Evolutionary conservation across 23 red algal genomes (phyloP).

Genomic region (Gracilaria vermiculophylla): DNA sequence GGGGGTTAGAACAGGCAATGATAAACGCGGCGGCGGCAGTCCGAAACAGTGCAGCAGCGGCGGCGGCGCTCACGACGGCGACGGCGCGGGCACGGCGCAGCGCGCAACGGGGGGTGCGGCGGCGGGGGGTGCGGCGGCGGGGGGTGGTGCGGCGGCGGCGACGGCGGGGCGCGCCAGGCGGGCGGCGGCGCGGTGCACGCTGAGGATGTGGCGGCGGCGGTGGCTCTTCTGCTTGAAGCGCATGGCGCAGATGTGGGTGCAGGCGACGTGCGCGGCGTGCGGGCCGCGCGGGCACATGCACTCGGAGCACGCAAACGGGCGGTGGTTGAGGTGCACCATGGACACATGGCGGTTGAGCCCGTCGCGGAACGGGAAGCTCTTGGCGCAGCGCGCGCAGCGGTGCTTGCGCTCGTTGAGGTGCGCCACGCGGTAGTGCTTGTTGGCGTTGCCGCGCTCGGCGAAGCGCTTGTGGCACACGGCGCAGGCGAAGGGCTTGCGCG

Average conservation of each 20-base stretch:
- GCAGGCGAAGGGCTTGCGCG: constrained; percentile 29
- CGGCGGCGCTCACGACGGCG: too few species aligned
- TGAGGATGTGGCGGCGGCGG: constrained; percentile 37
- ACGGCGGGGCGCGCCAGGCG: neutral
- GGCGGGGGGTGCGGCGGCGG: too few species aligned
- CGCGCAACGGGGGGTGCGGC: neutral
- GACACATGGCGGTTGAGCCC: constrained; percentile 52
- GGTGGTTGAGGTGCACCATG: constrained; percentile 56
- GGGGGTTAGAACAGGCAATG: too few species aligned
- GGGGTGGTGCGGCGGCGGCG: too few species aligned
- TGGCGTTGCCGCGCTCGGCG: constrained; percentile 63
- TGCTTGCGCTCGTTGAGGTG: constrained; percentile 54
- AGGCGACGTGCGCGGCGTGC: neutral
- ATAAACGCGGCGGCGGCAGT: too few species aligned
- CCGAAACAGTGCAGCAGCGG: too few species aligned
- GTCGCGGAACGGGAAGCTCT: constrained; percentile 46
- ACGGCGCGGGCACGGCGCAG: neutral
- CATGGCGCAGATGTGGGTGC: constrained; percentile 48
- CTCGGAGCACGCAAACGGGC: constrained; percentile 43
- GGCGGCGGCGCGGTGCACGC: constrained; percentile 18
- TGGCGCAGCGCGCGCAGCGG: constrained; percentile 8
- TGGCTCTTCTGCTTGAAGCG: constrained; percentile 61
- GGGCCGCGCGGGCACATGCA: constrained; percentile 52
- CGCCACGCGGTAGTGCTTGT: constrained; percentile 50
- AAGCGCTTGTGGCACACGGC: constrained; percentile 23